These are phyloP conservation scores for Cyclotella atomus DNA, from an alignment of 108 stramenopile genomes.

Conservation along the genomic window DNA sequence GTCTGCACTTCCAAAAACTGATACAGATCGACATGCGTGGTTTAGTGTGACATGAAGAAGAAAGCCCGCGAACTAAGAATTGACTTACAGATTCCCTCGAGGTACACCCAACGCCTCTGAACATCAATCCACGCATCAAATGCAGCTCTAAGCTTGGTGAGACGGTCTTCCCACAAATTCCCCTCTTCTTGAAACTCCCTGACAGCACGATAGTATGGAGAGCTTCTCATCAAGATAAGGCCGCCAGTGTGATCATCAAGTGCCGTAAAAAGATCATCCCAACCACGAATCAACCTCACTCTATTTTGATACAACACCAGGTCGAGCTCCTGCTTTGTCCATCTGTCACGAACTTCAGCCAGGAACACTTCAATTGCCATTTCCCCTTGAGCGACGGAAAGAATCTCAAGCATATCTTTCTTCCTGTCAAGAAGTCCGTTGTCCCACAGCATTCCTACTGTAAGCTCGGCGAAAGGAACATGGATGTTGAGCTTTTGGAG, in stretches of 20 bases:
- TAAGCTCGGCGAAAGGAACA: slow-evolving; percentile 81
- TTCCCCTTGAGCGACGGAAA: slow-evolving; percentile 95
- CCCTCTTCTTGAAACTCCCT: slow-evolving; percentile 98
- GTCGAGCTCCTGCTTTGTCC: slow-evolving; percentile 93
- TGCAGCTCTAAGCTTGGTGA: slow-evolving; percentile 87
- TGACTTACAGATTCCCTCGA: slow-evolving; percentile 87
- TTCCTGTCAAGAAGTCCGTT: slow-evolving; percentile 81
- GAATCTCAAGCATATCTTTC: slow-evolving; percentile 88
- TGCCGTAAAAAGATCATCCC: slow-evolving; percentile 94
- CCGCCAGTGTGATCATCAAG: slow-evolving; percentile 96
- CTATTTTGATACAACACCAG: slow-evolving; percentile 95
- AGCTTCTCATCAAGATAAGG: slow-evolving; percentile 92
- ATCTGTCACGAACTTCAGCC: slow-evolving; percentile 93
- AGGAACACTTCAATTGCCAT: slow-evolving; percentile 98
- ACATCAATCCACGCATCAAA: slow-evolving; percentile 98
- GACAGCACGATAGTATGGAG: slow-evolving; percentile 92
- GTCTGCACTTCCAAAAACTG: slow-evolving; percentile 90
- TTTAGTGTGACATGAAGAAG: neutral
- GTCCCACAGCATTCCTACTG: slow-evolving; percentile 94
- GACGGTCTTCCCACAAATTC: slow-evolving; percentile 92
- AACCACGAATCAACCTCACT: slow-evolving; percentile 92
- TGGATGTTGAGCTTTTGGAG: slow-evolving; percentile 78
- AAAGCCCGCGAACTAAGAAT: neutral
- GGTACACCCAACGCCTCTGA: slow-evolving; percentile 97
- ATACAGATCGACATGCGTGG: neutral